phyloP scores from a whole-genome alignment of 176 grass and related monocot species.

The Oryza punctata region DNA sequence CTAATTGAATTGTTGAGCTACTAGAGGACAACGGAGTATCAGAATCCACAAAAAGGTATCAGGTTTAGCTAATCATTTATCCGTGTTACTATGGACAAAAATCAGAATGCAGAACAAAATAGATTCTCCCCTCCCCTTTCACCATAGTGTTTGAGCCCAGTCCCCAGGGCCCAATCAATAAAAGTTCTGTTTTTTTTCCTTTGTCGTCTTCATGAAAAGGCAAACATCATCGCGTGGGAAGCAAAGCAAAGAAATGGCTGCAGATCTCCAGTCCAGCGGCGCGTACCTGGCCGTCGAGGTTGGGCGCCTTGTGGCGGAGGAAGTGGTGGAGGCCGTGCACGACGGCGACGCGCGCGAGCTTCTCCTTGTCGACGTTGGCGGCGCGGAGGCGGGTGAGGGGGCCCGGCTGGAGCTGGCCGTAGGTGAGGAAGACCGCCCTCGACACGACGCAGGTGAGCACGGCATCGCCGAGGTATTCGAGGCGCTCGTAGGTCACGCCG shows the following conservation, averaged over 20 bases:
- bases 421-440: slow-evolving; percentile 51
- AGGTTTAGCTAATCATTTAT: not conserved
- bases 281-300: slow-evolving; percentile 54
- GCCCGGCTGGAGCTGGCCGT: slow-evolving; percentile 55
- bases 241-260: not conserved
- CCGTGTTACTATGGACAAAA: not conserved
- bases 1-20: not conserved
- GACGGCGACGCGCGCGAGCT: slow-evolving; percentile 71
- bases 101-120: not conserved
- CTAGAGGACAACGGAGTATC: not conserved
- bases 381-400: slow-evolving; percentile 67
- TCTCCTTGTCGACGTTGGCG: slow-evolving; percentile 88
- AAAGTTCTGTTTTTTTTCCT: no score
- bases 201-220: no score
- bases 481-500: slow-evolving; percentile 59
- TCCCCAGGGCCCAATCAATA: not conserved
- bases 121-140: slow-evolving; percentile 3
- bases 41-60: slow-evolving; percentile 12
- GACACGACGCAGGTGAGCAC: slow-evolving; percentile 60
- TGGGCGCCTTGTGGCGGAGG: slow-evolving; percentile 57
- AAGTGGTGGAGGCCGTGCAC: slow-evolving; percentile 45
- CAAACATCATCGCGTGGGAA: not conserved
- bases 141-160: not conserved
- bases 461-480: slow-evolving; percentile 81
- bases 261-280: not conserved